A percentile compares a stretch with the other conserved stretches of the same genome.
Evolutionary conservation across 169 alveolate species (phyloP).

Genomic region (Besnoitia besnoiti): DNA sequence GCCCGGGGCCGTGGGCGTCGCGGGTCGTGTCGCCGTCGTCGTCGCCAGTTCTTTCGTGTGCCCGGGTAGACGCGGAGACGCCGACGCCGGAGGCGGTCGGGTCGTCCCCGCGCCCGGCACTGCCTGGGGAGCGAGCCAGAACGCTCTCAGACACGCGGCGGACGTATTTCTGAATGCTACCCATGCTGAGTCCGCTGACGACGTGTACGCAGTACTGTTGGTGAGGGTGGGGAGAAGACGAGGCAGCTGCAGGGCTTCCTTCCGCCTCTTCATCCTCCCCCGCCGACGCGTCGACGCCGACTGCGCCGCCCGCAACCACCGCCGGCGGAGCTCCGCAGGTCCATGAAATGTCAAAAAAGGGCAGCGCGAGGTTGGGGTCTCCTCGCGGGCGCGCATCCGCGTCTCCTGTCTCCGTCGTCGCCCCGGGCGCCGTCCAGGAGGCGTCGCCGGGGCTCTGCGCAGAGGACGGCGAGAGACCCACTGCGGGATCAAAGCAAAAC

Average conservation of each 20-base stretch:
- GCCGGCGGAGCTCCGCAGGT: background rate
- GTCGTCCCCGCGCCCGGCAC: no score
- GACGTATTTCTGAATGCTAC: background rate
- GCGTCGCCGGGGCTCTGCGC: background rate
- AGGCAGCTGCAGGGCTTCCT: background rate
- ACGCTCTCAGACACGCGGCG: background rate
- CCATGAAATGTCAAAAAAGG: background rate
- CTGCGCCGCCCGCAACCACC: background rate
- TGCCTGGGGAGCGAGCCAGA: background rate
- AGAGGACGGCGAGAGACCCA: background rate
- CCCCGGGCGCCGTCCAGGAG: background rate
- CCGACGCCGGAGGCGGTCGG: no score
- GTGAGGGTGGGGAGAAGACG: background rate
- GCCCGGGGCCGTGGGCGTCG: no score
- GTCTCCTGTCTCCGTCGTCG: no score
- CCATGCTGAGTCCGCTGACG: background rate
- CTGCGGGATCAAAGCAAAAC: background rate
- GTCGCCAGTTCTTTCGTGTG: no score
- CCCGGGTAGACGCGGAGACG: no score
- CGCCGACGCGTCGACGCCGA: background rate
- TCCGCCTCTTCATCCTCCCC: no score
- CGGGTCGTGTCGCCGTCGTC: background rate
- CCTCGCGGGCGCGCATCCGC: no score
- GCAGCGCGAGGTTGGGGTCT: background rate
- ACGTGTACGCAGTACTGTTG: conserved; percentile 14